phyloP scores from a whole-genome alignment of 306 rosid species.

The Cajanus cajan region DNA sequence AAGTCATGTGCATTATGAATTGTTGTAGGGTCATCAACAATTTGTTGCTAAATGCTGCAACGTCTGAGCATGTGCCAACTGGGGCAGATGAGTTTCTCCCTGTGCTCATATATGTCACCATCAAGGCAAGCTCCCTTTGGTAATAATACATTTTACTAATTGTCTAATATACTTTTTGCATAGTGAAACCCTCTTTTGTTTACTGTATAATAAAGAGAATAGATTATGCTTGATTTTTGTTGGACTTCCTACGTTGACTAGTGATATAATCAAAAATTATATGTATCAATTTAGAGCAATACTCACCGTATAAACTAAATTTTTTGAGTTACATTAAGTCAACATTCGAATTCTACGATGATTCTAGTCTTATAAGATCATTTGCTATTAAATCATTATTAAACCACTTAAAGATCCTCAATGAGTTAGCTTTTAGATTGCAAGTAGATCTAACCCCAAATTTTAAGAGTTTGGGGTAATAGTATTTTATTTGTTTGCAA shows the following conservation, averaged over 20 bases:
- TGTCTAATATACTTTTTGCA: neutral
- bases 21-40: constrained; percentile 78
- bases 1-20: constrained; percentile 57
- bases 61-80: constrained; percentile 62
- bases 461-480: neutral
- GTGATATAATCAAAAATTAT: no score
- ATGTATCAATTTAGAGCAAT: no score
- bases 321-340: no score
- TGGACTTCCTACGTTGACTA: neutral
- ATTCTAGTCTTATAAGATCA: no score
- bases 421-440: no score
- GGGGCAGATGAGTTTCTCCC: constrained; percentile 86
- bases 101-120: constrained; percentile 67
- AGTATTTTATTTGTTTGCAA: neutral
- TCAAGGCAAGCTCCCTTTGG: constrained; percentile 87
- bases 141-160: constrained; percentile 50
- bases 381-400: no score
- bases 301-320: no score
- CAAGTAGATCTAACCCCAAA: neutral
- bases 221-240: neutral
- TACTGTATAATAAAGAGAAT: neutral
- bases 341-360: neutral
- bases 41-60: constrained; percentile 61
- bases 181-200: neutral
- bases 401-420: no score